Percentiles rank a stretch among this genome's conserved stretches.
Conservation (phyloP, 2,329 filamentous ascomycete genomes). For the Cercospora sp. region DNA sequence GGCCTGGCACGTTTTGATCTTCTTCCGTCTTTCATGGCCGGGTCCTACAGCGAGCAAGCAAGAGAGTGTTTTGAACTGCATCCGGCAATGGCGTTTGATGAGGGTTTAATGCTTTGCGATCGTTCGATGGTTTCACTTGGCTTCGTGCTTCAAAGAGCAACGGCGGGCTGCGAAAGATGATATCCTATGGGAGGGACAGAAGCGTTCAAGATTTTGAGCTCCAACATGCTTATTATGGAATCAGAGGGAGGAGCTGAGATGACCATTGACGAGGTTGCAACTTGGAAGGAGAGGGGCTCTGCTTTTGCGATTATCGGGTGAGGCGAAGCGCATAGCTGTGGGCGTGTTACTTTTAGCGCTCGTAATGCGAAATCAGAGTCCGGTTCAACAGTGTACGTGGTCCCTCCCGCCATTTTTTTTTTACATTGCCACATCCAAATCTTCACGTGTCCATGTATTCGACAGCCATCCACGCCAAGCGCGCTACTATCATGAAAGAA, state of each 20-base stretch:
- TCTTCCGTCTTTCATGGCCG: background rate
- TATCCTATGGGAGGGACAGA: background rate
- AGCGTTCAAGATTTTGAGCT: conserved; percentile 1
- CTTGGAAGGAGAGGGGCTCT: background rate
- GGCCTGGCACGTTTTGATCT: conserved; percentile 1
- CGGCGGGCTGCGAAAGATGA: conserved; percentile 2
- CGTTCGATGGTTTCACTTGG: background rate
- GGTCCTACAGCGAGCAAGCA: conserved; percentile 9
- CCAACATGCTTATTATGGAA: conserved; percentile 1
- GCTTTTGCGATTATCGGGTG: background rate
- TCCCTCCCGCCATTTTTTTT: background rate
- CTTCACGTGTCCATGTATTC: background rate
- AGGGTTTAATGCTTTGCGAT: conserved; percentile 12
- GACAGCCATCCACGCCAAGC: background rate
- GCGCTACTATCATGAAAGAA: background rate
- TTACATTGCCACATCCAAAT: background rate
- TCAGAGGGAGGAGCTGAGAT: background rate
- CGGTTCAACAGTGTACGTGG: background rate
- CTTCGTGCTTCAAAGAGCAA: background rate
- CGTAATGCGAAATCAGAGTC: background rate
- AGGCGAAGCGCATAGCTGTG: background rate
- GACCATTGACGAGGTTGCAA: background rate
- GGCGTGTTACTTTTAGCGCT: background rate
- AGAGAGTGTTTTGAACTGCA: conserved; percentile 6
- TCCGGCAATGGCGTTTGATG: conserved; percentile 15